phyloP scores from a whole-genome alignment of 2,329 filamentous ascomycete genomes.

The Neodidymelliopsis sp. region DNA sequence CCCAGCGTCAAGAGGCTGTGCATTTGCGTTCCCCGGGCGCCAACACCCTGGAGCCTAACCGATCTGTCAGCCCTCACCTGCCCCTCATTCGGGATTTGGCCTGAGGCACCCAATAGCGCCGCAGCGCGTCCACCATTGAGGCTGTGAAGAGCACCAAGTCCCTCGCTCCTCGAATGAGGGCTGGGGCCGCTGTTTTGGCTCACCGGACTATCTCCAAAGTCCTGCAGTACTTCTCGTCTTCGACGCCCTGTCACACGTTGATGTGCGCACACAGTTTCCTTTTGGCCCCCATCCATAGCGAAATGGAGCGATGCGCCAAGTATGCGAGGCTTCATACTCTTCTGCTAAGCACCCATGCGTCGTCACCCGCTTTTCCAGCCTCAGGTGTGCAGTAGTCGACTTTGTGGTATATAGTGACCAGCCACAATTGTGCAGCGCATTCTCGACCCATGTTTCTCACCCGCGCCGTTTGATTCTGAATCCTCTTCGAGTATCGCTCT shows the following conservation, averaged over 20 bases:
- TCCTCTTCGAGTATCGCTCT: constrained; percentile 1
- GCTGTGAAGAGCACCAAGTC: constrained; percentile 30
- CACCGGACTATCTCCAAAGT: constrained; percentile 6
- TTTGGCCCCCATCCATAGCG: constrained; percentile 9
- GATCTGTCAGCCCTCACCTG: constrained; percentile 23
- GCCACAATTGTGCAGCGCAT: constrained; percentile 16
- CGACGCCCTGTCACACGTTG: not conserved
- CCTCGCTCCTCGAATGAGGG: not conserved
- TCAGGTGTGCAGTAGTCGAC: constrained; percentile 16
- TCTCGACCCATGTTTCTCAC: constrained; percentile 31
- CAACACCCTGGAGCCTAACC: constrained; percentile 28
- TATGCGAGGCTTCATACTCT: not conserved
- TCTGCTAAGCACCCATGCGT: constrained; percentile 21
- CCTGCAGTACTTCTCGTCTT: not conserved
- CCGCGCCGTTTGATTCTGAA: constrained; percentile 22
- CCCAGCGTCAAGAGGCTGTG: constrained; percentile 37
- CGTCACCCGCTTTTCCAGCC: constrained; percentile 25
- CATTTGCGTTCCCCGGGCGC: constrained; percentile 22
- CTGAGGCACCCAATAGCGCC: constrained; percentile 32
- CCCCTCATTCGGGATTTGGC: constrained; percentile 28
- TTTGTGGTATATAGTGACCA: constrained; percentile 7
- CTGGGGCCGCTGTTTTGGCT: not conserved
- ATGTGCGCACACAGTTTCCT: not conserved
- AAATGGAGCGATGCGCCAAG: not conserved
- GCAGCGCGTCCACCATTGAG: constrained; percentile 23